Percentiles rank a stretch among this genome's conserved stretches.
phyloP scores from a whole-genome alignment of 1,284 basidiomycete genomes.

The Vanrija humicola region DNA sequence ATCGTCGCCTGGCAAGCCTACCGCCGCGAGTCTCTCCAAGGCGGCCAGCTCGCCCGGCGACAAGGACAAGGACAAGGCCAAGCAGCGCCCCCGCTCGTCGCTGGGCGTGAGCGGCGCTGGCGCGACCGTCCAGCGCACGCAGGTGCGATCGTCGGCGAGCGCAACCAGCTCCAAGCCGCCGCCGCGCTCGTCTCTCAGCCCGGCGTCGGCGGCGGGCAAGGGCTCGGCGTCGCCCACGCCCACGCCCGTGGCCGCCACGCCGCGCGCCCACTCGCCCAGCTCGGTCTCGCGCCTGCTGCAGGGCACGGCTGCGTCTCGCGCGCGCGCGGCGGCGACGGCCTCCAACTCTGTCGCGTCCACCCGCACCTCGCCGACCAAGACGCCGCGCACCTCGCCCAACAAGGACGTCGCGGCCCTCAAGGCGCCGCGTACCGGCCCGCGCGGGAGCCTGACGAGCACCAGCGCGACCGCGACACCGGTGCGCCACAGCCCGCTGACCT shows the following conservation, averaged over 20 bases:
- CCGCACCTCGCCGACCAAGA: neutral
- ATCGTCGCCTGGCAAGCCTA: no score
- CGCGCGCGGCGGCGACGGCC: constrained; percentile 9
- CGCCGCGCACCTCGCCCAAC: neutral
- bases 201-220: neutral
- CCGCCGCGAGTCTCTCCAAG: no score
- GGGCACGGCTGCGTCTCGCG: constrained; percentile 15
- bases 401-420: no score
- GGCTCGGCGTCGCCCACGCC: neutral
- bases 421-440: no score
- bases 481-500: no score
- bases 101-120: neutral
- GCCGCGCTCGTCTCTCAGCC: neutral
- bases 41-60: no score
- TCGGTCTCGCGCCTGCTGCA: constrained; percentile 10
- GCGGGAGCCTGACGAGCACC: no score
- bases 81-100: neutral
- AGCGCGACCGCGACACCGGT: no score
- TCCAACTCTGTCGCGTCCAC: neutral
- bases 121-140: no score
- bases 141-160: no score
- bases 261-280: neutral
- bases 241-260: neutral
- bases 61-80: no score
- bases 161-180: neutral